These are phyloP conservation scores for Infundibulicybe gibba DNA, from an alignment of 768 basidiomycete genomes.

Conservation along the genomic window DNA sequence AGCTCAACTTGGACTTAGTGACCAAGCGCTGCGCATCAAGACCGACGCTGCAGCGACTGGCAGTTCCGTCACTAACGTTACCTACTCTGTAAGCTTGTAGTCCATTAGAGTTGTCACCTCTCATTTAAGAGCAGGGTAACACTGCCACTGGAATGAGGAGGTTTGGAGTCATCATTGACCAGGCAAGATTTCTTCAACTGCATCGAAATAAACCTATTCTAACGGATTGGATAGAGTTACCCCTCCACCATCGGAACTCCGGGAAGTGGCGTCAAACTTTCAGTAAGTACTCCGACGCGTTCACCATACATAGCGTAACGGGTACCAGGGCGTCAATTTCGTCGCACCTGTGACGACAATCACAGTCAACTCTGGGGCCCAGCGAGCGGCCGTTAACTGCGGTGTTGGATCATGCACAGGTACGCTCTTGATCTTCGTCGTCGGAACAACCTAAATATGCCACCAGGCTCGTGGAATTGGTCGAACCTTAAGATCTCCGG, in stretches of 20 bases:
- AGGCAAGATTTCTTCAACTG: slow-evolving; percentile 26
- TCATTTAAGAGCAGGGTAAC: slow-evolving; percentile 37
- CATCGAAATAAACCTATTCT: neutral
- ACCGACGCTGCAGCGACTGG: slow-evolving; percentile 41
- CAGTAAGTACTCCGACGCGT: slow-evolving; percentile 31
- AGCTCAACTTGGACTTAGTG: slow-evolving; percentile 23
- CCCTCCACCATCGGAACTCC: slow-evolving; percentile 48
- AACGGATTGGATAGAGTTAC: slow-evolving; percentile 42
- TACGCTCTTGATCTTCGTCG: slow-evolving; percentile 12
- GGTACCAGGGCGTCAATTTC: slow-evolving; percentile 47
- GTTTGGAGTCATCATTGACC: slow-evolving; percentile 61
- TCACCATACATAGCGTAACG: neutral
- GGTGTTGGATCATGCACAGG: slow-evolving; percentile 48
- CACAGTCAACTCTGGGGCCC: slow-evolving; percentile 35
- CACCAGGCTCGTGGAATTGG: slow-evolving; percentile 50
- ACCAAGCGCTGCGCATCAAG: slow-evolving; percentile 62
- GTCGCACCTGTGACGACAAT: slow-evolving; percentile 34
- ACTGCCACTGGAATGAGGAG: slow-evolving; percentile 40
- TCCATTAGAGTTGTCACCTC: neutral
- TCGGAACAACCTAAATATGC: neutral
- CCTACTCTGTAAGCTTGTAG: slow-evolving; percentile 36
- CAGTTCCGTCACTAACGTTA: slow-evolving; percentile 45
- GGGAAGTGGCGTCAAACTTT: slow-evolving; percentile 53
- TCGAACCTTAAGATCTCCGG: slow-evolving; percentile 38
- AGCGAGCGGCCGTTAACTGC: slow-evolving; percentile 52